A percentile compares a stretch with the other conserved stretches of the same genome.
These are phyloP conservation scores for Rhizopogon vulgaris DNA, from an alignment of 768 basidiomycete genomes.

Conservation along the genomic window DNA sequence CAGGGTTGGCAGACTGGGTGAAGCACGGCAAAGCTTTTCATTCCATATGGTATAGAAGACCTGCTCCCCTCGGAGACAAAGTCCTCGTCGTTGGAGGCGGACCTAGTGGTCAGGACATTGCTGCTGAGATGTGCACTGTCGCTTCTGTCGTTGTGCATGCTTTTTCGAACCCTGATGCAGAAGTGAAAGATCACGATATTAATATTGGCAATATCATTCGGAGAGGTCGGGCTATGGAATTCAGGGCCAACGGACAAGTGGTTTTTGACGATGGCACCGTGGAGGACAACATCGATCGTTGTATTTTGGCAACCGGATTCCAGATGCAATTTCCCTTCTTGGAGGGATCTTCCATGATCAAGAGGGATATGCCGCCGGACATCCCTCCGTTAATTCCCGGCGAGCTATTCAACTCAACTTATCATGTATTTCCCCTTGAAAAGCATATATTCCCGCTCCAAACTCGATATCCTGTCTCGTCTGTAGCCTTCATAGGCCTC, in stretches of 20 bases:
- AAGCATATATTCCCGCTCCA: slow-evolving; percentile 42
- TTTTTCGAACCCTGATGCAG: slow-evolving; percentile 37
- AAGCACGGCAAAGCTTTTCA: slow-evolving; percentile 47
- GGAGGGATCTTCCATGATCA: no score
- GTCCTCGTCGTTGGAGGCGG: slow-evolving; percentile 13
- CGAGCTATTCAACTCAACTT: no score
- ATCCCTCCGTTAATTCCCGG: no score
- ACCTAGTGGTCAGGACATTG: no score
- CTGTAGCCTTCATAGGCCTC: slow-evolving; percentile 64
- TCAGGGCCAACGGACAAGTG: slow-evolving; percentile 38
- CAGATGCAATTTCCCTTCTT: slow-evolving; percentile 18
- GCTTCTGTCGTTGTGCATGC: slow-evolving; percentile 44
- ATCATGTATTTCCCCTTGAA: slow-evolving; percentile 50
- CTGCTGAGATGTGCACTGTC: slow-evolving; percentile 26
- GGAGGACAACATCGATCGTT: slow-evolving; percentile 51
- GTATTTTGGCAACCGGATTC: slow-evolving; percentile 76
- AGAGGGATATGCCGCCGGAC: no score
- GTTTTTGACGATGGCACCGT: slow-evolving; percentile 52
- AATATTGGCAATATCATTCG: slow-evolving; percentile 31
- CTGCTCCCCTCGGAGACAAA: slow-evolving; percentile 30
- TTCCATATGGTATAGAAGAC: slow-evolving; percentile 61
- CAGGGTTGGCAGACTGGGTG: slow-evolving; percentile 58
- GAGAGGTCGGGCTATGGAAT: slow-evolving; percentile 38
- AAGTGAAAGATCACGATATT: neutral
- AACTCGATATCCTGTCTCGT: slow-evolving; percentile 36